Percentiles rank a stretch among this genome's conserved stretches.
phyloP scores from a whole-genome alignment of 2,329 filamentous ascomycete species.

The Ophiostoma pallidulum region DNA sequence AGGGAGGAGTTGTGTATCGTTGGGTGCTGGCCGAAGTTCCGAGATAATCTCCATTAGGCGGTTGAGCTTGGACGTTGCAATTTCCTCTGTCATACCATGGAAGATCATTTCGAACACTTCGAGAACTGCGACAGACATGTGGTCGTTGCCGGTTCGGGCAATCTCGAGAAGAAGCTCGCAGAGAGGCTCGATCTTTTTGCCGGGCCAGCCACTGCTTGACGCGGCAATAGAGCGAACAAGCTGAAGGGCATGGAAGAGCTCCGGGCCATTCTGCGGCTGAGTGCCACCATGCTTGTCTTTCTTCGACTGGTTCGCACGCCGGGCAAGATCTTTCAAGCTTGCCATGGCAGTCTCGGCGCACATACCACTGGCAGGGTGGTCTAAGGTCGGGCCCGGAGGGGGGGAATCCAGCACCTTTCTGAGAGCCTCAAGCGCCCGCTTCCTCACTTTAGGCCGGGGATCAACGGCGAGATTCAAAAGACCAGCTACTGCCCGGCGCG shows the following conservation, averaged over 20 bases:
- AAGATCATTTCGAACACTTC: constrained; percentile 98
- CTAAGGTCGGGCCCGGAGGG: constrained; percentile 82
- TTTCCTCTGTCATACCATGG: constrained; percentile 78
- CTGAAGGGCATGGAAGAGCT: constrained; percentile 83
- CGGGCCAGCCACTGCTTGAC: constrained; percentile 90
- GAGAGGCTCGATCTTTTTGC: constrained; percentile 84
- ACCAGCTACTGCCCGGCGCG: constrained; percentile 77
- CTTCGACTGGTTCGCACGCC: constrained; percentile 49
- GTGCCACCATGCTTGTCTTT: constrained; percentile 58
- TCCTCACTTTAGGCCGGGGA: constrained; percentile 84
- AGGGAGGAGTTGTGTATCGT: constrained; percentile 87
- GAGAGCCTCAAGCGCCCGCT: constrained; percentile 83
- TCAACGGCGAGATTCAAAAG: constrained; percentile 79
- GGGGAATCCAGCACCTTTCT: constrained; percentile 73
- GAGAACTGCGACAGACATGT: constrained; percentile 91
- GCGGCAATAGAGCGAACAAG: constrained; percentile 81
- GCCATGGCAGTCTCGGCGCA: constrained; percentile 85
- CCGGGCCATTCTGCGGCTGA: constrained; percentile 58
- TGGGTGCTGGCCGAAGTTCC: constrained; percentile 81
- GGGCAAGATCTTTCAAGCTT: constrained; percentile 65
- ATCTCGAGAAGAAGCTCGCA: constrained; percentile 86
- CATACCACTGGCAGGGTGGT: constrained; percentile 93
- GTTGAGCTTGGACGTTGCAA: constrained; percentile 81
- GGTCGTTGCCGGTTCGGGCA: constrained; percentile 83
- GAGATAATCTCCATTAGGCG: constrained; percentile 83